phyloP scores from a whole-genome alignment of 2,329 filamentous ascomycete genomes.

The Neofusicoccum umdonicola region DNA sequence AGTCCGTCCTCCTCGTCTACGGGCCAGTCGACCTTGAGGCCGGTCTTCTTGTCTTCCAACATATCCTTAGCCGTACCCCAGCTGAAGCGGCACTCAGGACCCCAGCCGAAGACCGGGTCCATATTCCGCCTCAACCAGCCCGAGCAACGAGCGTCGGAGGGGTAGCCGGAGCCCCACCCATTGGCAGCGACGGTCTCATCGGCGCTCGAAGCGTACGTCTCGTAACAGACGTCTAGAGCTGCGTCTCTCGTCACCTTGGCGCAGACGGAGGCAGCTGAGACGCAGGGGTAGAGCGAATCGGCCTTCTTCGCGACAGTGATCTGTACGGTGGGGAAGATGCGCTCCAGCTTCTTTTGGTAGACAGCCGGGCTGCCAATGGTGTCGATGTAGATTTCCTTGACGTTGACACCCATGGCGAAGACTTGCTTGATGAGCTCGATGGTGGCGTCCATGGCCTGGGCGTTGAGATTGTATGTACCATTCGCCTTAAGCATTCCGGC shows the following conservation, averaged over 20 bases:
- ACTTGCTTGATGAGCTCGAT: constrained; percentile 77
- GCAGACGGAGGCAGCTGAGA: constrained; percentile 89
- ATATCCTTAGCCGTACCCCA: constrained; percentile 96
- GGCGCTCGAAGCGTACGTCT: constrained; percentile 43
- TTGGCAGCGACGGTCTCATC: constrained; percentile 33
- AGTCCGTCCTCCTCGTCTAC: constrained; percentile 66
- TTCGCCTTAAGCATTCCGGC: constrained; percentile 70
- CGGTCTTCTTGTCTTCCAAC: constrained; percentile 66
- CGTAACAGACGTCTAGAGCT: constrained; percentile 76
- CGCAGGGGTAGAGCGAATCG: constrained; percentile 86
- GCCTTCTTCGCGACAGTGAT: constrained; percentile 68
- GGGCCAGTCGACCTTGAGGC: constrained; percentile 81
- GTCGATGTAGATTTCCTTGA: constrained; percentile 90
- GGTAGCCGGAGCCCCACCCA: constrained; percentile 90
- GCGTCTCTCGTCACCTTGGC: constrained; percentile 95
- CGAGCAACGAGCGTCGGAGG: constrained; percentile 77
- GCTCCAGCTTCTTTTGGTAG: constrained; percentile 82
- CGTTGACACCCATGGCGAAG: constrained; percentile 72
- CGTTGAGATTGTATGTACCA: constrained; percentile 82
- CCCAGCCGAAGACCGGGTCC: constrained; percentile 95
- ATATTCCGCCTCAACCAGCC: constrained; percentile 81
- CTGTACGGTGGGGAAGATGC: constrained; percentile 69
- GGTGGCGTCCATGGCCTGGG: constrained; percentile 91
- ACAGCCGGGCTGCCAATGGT: constrained; percentile 80
- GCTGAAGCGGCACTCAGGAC: constrained; percentile 86